Evolutionary conservation across 129 eudicot genomes (phyloP).

Genomic region (Lactuca sativa): DNA sequence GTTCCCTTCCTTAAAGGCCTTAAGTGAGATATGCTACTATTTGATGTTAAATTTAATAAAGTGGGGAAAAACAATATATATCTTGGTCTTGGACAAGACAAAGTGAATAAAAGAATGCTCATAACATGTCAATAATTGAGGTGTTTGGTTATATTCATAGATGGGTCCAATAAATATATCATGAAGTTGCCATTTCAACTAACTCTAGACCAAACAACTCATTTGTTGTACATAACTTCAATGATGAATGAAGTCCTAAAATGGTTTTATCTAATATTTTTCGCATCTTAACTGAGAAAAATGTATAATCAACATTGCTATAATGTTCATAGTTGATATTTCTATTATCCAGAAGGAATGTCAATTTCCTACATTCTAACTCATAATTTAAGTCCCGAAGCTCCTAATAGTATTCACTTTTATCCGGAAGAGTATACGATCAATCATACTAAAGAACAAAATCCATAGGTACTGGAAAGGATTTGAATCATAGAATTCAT

Average conservation of each 20-base stretch:
- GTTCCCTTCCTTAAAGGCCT: too few relatives aligned
- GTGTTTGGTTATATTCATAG: conserved; percentile 16
- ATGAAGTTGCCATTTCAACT: conserved; percentile 27
- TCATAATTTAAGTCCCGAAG: too few relatives aligned
- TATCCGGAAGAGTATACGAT: too few relatives aligned
- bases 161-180: conserved; percentile 26
- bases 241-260: too few relatives aligned
- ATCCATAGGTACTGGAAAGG: too few relatives aligned
- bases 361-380: too few relatives aligned
- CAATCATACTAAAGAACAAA: too few relatives aligned
- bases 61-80: neutral
- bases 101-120: conserved; percentile 7
- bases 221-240: conserved; percentile 9
- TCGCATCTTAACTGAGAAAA: neutral
- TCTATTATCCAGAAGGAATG: too few relatives aligned
- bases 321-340: neutral
- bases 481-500: too few relatives aligned
- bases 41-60: neutral
- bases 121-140: conserved; percentile 15
- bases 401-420: too few relatives aligned
- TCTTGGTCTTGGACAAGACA: conserved; percentile 18
- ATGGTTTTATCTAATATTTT: too few relatives aligned
- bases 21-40: too few relatives aligned
- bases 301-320: neutral
- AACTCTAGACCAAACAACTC: conserved; percentile 25